Evolutionary conservation across 1,284 basidiomycete genomes (phyloP), one percentile per base, ranked within the genome.

Genomic region (Trichosporon ovoides): DNA sequence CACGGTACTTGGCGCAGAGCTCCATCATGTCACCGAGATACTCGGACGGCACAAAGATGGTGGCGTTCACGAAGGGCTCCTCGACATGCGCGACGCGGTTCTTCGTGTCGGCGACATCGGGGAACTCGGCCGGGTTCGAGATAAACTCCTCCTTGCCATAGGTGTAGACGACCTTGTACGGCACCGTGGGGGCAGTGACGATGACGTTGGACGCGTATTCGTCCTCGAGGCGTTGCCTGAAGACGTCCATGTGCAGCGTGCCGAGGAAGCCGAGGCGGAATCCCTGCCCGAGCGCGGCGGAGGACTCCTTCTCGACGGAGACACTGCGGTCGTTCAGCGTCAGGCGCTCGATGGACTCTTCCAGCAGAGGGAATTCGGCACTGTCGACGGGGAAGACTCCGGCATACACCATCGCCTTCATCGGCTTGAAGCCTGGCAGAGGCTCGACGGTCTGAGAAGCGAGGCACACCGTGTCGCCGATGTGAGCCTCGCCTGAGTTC

Each of bases 341-440:
- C 9, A 76, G 64, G 68, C 92, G 79, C 69, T 88, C 89, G 62
- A 98, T 91, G 1, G 94, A 94, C 76, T 98, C 96, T 76, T 98
- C 95, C 2, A 98, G 82, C 78, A 95, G 93, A 11, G 85, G 81
- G 69, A 97, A 98, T 68, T 98, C 93, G 55, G 83, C 87, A 53
- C 85, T 88, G 63, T 98, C 92, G 43, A 96, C 83, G 0, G 96
- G 96, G 72, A 93, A 99, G 51, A 98, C 83, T 35, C 96, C 95
- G 1, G 96, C 94, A 71, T 88, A 99, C 54, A 90, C 93, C 93
- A 98, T 98, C 1, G 94, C 88, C 78, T 95, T 93, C 33, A 91
- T 85, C 16, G 89, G 88, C 70, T 90, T 86, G 80, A 97, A 97
- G 0, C 89, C 91, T n/a, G 90, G 87, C 77, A 98, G 83, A 0